Evolutionary conservation across 768 basidiomycete genomes (phyloP).

Genomic region (Suillus occidentalis): DNA sequence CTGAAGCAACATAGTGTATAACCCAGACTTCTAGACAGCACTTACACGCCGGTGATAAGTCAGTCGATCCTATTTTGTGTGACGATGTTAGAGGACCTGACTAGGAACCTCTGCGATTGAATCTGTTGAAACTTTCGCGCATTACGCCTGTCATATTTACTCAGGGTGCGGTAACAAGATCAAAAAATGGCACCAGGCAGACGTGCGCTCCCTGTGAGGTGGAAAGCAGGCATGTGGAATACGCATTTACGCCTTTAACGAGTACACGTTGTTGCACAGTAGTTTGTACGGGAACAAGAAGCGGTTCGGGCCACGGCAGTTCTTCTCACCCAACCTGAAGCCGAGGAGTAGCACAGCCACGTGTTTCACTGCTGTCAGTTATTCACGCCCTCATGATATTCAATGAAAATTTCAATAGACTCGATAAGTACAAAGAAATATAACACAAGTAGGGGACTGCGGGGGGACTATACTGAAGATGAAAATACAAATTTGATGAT

Average conservation of each 20-base stretch:
- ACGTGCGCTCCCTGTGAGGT: conserved; percentile 3
- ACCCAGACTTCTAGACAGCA: not conserved
- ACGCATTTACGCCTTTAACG: conserved; percentile 20
- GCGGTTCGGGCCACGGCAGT: not conserved
- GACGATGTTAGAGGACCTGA: not conserved
- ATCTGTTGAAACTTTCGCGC: conserved; percentile 2
- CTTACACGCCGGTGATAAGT: not conserved
- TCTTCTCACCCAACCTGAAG: conserved; percentile 4
- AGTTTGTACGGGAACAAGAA: conserved; percentile 5
- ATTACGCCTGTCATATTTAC: conserved; percentile 4
- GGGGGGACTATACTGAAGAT: not conserved
- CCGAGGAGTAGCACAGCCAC: conserved; percentile 7
- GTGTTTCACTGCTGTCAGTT: not conserved
- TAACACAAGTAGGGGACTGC: not conserved
- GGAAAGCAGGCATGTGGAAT: conserved; percentile 26
- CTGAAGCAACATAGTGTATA: not conserved
- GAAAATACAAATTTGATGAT: not conserved
- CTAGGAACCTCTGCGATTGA: conserved; percentile 2
- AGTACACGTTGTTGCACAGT: conserved; percentile 6
- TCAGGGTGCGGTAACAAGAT: conserved; percentile 1
- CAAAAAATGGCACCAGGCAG: conserved; percentile 4
- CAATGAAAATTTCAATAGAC: not conserved
- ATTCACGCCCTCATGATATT: not conserved
- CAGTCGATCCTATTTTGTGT: not conserved
- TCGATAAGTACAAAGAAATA: not conserved